phyloP scores from a whole-genome alignment of 495 filamentous ascomycete genomes.

The Apodospora peruviana region DNA sequence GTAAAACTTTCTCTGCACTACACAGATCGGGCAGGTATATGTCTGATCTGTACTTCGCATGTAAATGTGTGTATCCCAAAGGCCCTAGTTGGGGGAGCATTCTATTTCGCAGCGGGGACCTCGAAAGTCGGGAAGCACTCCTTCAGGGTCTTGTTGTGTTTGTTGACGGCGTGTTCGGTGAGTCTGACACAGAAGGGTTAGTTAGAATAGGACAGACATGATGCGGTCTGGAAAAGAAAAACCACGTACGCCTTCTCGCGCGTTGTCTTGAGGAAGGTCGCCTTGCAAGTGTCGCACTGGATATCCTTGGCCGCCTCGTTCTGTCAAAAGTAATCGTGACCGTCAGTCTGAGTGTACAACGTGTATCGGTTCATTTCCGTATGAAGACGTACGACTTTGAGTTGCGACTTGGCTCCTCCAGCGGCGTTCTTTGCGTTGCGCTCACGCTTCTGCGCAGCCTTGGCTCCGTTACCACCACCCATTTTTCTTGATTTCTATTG shows the following conservation, averaged over 20 bases:
- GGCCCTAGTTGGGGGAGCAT: too few relatives aligned
- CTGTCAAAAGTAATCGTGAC: slow-evolving; percentile 18
- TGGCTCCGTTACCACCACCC: slow-evolving; percentile 52
- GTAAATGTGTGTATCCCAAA: too few relatives aligned
- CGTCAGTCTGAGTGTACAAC: slow-evolving; percentile 1
- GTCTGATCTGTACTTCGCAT: too few relatives aligned
- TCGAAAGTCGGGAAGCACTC: slow-evolving; percentile 50
- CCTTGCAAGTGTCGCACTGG: slow-evolving; percentile 51
- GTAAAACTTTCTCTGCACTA: too few relatives aligned
- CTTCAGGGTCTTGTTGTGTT: slow-evolving; percentile 46
- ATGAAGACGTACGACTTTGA: slow-evolving; percentile 48
- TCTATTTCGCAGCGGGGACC: slow-evolving; percentile 13
- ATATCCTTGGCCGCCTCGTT: slow-evolving; percentile 51
- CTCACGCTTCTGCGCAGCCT: slow-evolving; percentile 53
- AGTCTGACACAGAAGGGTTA: slow-evolving; percentile 24
- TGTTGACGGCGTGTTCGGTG: slow-evolving; percentile 49
- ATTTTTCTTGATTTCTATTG: slow-evolving; percentile 26
- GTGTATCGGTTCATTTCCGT: too few relatives aligned
- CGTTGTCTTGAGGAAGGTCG: slow-evolving; percentile 53
- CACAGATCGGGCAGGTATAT: too few relatives aligned
- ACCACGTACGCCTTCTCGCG: slow-evolving; percentile 43
- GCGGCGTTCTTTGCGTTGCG: slow-evolving; percentile 44
- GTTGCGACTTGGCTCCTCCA: slow-evolving; percentile 46
- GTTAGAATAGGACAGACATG: neutral
- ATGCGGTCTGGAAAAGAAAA: neutral